These are phyloP conservation scores for Hypoxylon sp. DNA, from an alignment of 2,329 filamentous ascomycete genomes.

Conservation along the genomic window DNA sequence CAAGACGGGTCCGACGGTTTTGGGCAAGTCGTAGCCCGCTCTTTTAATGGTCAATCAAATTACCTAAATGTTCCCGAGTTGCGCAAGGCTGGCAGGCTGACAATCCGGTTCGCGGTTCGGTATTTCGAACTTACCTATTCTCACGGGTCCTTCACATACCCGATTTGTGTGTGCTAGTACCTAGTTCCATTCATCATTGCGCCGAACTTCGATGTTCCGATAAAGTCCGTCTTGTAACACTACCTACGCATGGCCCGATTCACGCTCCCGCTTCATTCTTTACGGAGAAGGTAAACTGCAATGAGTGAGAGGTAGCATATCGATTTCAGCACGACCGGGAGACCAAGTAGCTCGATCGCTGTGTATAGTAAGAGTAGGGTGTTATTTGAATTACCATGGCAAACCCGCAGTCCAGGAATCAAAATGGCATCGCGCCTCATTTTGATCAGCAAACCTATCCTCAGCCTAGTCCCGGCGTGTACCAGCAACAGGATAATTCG, in stretches of 20 bases:
- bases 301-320: slow-evolving; percentile 44
- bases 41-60: slow-evolving; percentile 32
- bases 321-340: slow-evolving; percentile 26
- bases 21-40: slow-evolving; percentile 15
- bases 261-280: slow-evolving; percentile 17
- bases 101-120: slow-evolving; percentile 31
- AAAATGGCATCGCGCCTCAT: slow-evolving; percentile 51
- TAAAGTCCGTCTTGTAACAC: background rate
- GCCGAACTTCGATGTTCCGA: background rate
- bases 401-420: slow-evolving; percentile 45
- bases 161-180: background rate
- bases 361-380: slow-evolving; percentile 31
- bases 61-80: slow-evolving; percentile 34
- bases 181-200: background rate
- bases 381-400: slow-evolving; percentile 47
- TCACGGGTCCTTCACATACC: slow-evolving; percentile 2
- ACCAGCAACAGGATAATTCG: slow-evolving; percentile 31
- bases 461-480: slow-evolving; percentile 16
- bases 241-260: slow-evolving; percentile 35
- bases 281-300: slow-evolving; percentile 29
- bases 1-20: slow-evolving; percentile 33
- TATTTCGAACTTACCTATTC: slow-evolving; percentile 16
- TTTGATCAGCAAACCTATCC: slow-evolving; percentile 46
- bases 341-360: slow-evolving; percentile 28
- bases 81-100: slow-evolving; percentile 40